Percentiles rank a stretch among this genome's conserved stretches.
Evolutionary conservation across 2,329 filamentous ascomycete genomes (phyloP).

Genomic region (Aspergillus sp.): DNA sequence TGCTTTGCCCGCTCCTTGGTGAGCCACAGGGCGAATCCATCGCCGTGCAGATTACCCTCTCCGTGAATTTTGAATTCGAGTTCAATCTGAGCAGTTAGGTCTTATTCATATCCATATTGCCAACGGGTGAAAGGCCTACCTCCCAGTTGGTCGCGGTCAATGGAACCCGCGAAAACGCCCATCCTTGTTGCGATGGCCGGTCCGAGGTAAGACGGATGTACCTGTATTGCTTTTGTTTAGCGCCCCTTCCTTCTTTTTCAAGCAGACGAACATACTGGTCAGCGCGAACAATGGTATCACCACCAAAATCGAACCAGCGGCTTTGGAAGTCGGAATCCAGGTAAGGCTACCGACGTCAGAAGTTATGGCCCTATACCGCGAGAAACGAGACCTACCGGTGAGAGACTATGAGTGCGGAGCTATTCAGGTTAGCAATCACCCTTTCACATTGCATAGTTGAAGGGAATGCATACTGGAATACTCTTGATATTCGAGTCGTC

Average conservation of each 20-base stretch:
- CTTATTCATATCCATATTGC: too few species aligned
- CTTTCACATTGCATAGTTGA: neutral
- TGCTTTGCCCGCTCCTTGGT: constrained; percentile 79
- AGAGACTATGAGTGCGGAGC: constrained; percentile 80
- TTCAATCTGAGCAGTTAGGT: constrained; percentile 54
- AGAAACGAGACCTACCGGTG: constrained; percentile 56
- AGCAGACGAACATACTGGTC: constrained; percentile 44
- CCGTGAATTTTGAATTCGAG: constrained; percentile 93
- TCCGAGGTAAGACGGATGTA: constrained; percentile 92
- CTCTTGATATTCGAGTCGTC: constrained; percentile 52
- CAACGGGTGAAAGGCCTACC: constrained; percentile 9
- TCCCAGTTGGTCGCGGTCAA: constrained; percentile 98
- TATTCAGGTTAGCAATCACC: constrained; percentile 33
- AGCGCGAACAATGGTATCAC: constrained; percentile 76
- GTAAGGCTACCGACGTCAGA: constrained; percentile 62
- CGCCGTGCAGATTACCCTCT: constrained; percentile 81
- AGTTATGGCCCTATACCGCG: neutral
- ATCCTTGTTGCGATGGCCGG: constrained; percentile 81
- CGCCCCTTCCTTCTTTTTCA: neutral
- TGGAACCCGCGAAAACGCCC: constrained; percentile 89
- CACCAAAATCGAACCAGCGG: constrained; percentile 98
- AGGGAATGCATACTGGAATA: constrained; percentile 50
- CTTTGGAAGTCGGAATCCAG: constrained; percentile 97
- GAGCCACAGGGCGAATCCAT: constrained; percentile 97
- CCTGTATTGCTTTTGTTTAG: constrained; percentile 40